Evolutionary conservation across 2,329 filamentous ascomycete species (phyloP).

Genomic region (Lizonia empirigonia): DNA sequence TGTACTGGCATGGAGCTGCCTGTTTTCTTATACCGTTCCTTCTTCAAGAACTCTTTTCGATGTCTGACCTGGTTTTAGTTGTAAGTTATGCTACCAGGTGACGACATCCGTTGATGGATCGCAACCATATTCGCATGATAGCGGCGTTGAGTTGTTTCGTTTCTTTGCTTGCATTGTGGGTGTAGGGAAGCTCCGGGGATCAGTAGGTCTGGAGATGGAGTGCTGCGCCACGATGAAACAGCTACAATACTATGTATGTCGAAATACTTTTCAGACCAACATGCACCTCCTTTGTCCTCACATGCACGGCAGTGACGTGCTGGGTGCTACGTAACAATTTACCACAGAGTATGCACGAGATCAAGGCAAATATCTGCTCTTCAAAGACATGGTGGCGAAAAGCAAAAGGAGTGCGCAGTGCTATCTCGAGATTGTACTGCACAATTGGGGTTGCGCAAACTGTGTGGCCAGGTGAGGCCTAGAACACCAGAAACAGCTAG

Average conservation of each 20-base stretch:
- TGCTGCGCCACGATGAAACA: slow-evolving; percentile 10
- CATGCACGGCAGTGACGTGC: slow-evolving; percentile 22
- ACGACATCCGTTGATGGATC: slow-evolving; percentile 1
- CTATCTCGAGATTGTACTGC: background rate
- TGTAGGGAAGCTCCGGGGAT: background rate
- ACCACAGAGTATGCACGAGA: background rate
- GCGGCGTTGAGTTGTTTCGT: slow-evolving; percentile 5
- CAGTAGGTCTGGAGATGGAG: background rate
- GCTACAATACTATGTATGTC: background rate
- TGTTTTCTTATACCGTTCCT: background rate
- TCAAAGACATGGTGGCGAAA: slow-evolving; percentile 1
- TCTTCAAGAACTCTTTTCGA: background rate
- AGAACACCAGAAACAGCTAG: slow-evolving; percentile 21
- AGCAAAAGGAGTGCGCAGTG: slow-evolving; percentile 1
- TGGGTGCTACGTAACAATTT: background rate
- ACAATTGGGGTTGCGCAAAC: slow-evolving; percentile 9
- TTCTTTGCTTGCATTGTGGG: background rate
- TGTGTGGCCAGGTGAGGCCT: slow-evolving; percentile 16
- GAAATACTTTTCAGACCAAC: slow-evolving; percentile 7
- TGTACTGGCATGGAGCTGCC: slow-evolving; percentile 16
- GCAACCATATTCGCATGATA: slow-evolving; percentile 6
- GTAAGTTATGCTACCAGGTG: background rate
- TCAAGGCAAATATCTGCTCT: background rate
- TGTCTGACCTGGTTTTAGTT: background rate
- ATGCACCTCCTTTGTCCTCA: background rate